Evolutionary conservation across 148 eudicot genomes (phyloP).

Genomic region (Amaranthus palmeri): DNA sequence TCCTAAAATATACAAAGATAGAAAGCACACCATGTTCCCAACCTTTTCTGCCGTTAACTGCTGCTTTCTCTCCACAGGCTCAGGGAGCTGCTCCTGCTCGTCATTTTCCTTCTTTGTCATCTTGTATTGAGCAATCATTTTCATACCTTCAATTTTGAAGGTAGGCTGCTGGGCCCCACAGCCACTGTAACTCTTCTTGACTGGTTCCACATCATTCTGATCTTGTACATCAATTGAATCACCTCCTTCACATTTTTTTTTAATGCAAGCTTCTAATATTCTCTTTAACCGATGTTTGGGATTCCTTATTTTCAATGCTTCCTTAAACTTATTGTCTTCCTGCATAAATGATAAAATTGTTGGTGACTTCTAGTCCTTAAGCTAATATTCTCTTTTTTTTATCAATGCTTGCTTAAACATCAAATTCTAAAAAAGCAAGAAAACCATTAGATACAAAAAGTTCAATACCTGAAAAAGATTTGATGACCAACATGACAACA

Average conservation of each 20-base stretch:
- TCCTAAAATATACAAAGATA: neutral
- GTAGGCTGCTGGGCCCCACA: slow-evolving; percentile 79
- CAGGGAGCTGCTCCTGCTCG: slow-evolving; percentile 70
- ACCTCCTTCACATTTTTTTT: slow-evolving; percentile 96
- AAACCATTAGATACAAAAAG: no score
- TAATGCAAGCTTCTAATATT: slow-evolving; percentile 87
- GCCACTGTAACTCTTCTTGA: slow-evolving; percentile 60
- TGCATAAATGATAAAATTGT: slow-evolving; percentile 20
- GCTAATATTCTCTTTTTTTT: no score
- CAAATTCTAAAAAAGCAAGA: no score
- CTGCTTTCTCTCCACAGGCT: slow-evolving; percentile 71
- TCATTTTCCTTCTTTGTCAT: slow-evolving; percentile 61
- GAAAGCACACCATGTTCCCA: neutral
- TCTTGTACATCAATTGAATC: slow-evolving; percentile 73
- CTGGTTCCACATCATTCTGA: slow-evolving; percentile 57
- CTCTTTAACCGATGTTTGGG: slow-evolving; percentile 80
- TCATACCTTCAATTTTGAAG: slow-evolving; percentile 72
- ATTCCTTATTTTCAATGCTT: slow-evolving; percentile 76
- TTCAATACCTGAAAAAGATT: no score
- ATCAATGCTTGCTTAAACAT: no score
- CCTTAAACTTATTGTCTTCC: slow-evolving; percentile 89
- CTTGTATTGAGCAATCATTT: slow-evolving; percentile 60
- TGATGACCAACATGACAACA: no score
- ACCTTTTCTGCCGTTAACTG: slow-evolving; percentile 64
- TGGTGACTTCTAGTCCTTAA: no score